Base-by-base conservation (phyloP, 345 rosid genomes). In the Chamaenerion angustifolium region DNA sequence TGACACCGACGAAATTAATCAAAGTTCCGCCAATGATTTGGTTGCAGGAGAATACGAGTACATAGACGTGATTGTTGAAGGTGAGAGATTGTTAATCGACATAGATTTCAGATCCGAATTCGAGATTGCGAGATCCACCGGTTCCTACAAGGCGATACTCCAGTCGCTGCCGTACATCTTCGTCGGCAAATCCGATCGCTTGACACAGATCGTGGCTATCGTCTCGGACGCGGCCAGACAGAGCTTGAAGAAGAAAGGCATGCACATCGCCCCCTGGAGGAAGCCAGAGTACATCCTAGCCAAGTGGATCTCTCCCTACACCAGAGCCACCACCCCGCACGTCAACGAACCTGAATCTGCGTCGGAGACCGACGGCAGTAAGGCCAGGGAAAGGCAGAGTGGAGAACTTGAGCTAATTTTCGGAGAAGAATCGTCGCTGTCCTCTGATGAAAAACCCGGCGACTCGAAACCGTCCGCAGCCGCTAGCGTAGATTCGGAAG, bases 231-330 rank as follows among this genome's bases (percentile, higher is more conserved):
- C 95, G 12, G 98, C 85, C 5, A 80, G 71, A 59, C 89, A 69
- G 59, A 92, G 96, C 64, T 64, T 92, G 67, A 87, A 75, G 77
- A 92, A 82, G 82, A 92, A 78, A 71, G 95, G 90, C 6, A 87
- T 92, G 93, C 90, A 75, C 67, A 57, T 84, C 1, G 89, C 96
- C 47, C 98, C 96, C 0, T 92, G 98, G 98, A 77, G 98, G 52
- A 87, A 84, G 68, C 74, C 77, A 0, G 96, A 84, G 67, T 92
- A 92, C 64, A 75, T 82, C 77, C 59, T 78, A 45, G 89, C 98
- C 46, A 92, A 88, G 59, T 92, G 96, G 98, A 65, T 84, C 11
- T 81, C 95, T 16, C 68, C 86, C 27, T 68, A 78, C 66, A 57
- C 69, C 12, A 67, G 83, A 71, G 55, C 71, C 23, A 31, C 59